phyloP scores from a whole-genome alignment of 164 flowering plant species.

The Berberis thunbergii region DNA sequence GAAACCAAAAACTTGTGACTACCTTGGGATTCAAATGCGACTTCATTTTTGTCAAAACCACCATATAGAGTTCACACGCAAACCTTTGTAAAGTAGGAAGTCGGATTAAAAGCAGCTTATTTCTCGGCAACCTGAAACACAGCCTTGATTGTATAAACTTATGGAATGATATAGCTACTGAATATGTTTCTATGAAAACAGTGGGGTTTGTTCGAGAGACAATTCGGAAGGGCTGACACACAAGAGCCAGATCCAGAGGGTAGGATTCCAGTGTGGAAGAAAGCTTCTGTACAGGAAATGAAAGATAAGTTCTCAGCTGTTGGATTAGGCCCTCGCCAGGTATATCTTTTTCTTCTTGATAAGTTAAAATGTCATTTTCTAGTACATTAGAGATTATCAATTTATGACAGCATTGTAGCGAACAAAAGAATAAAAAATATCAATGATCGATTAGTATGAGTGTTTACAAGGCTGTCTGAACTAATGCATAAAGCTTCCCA shows the following conservation, averaged over 20 bases:
- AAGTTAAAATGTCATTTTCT: background rate
- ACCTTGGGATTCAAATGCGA: too few species aligned
- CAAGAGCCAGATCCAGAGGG: constrained; percentile 92
- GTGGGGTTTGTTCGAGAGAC: constrained; percentile 87
- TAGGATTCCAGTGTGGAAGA: constrained; percentile 77
- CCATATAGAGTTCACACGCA: too few species aligned
- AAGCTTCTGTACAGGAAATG: constrained; percentile 80
- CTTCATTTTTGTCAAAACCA: too few species aligned
- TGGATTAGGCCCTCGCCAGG: constrained; percentile 98
- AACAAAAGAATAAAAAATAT: too few species aligned
- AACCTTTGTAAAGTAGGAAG: too few species aligned
- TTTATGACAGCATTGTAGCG: too few species aligned
- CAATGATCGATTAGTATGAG: too few species aligned
- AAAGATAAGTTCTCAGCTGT: constrained; percentile 72
- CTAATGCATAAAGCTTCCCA: background rate
- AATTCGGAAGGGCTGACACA: constrained; percentile 70
- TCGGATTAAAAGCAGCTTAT: too few species aligned
- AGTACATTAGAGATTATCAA: background rate
- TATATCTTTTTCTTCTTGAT: constrained; percentile 11
- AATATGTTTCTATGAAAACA: constrained; percentile 15
- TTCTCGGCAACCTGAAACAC: too few species aligned
- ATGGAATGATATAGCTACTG: background rate
- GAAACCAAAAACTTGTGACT: too few species aligned
- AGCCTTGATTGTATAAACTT: too few species aligned
- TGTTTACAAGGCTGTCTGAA: background rate